Evolutionary conservation across 2,329 filamentous ascomycete genomes (phyloP).

Genomic region (Colletotrichum limetticola): DNA sequence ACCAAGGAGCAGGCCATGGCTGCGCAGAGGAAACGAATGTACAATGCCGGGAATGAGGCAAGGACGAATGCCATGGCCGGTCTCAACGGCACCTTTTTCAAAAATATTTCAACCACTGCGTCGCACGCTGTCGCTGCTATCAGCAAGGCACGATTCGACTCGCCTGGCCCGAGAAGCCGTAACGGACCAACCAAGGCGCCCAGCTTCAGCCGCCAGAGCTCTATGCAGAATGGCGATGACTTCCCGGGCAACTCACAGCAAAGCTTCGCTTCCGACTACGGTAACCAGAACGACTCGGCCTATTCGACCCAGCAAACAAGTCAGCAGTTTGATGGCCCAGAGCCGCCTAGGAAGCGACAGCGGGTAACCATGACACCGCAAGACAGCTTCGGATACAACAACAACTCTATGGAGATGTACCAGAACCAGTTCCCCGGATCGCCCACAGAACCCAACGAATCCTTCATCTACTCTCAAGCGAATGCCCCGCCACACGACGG

Average conservation of each 20-base stretch:
- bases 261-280: conserved; percentile 81
- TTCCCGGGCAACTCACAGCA: conserved; percentile 84
- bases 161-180: conserved; percentile 76
- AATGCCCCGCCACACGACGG: conserved; percentile 54
- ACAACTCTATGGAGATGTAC: conserved; percentile 59
- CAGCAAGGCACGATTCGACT: conserved; percentile 95
- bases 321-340: conserved; percentile 52
- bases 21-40: conserved; percentile 90
- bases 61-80: conserved; percentile 66
- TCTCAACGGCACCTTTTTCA: conserved; percentile 89
- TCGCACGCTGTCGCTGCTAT: conserved; percentile 95
- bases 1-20: conserved; percentile 99
- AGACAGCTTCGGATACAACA: conserved; percentile 67
- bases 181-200: conserved; percentile 74
- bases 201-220: conserved; percentile 77
- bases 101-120: conserved; percentile 93
- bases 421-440: conserved; percentile 71
- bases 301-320: conserved; percentile 70
- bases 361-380: conserved; percentile 65
- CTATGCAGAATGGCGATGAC: conserved; percentile 76
- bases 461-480: conserved; percentile 73
- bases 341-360: conserved; percentile 86
- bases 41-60: conserved; percentile 78
- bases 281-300: conserved; percentile 76
- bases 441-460: conserved; percentile 83